A percentile compares a stretch with the other conserved stretches of the same genome.
These are phyloP conservation scores for Penicillium taxi DNA, from an alignment of 495 filamentous ascomycete species.

Conservation along the genomic window DNA sequence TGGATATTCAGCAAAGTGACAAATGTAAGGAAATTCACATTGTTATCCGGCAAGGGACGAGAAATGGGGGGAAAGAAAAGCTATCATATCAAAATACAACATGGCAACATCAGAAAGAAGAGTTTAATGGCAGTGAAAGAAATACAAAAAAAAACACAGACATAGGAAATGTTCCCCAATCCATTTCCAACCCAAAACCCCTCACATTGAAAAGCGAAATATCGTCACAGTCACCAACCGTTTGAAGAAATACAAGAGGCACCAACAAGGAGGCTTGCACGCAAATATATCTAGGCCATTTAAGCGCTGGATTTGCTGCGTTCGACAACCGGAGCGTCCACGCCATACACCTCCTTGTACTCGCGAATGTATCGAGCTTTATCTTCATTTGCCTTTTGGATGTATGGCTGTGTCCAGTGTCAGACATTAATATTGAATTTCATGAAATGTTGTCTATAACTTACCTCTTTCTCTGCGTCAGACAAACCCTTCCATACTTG, in stretches of 20 bases:
- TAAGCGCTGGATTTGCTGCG: background rate
- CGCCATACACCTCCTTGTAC: constrained; percentile 29
- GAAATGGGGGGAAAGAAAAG: too few species aligned
- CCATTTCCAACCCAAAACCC: constrained; percentile 4
- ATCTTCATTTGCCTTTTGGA: constrained; percentile 13
- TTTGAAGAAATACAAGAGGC: background rate
- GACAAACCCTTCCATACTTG: constrained; percentile 51
- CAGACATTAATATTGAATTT: constrained; percentile 1
- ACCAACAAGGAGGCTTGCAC: background rate
- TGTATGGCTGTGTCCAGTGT: constrained; percentile 18
- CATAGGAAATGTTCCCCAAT: constrained; percentile 4
- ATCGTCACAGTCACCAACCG: constrained; percentile 4
- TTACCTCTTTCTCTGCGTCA: constrained; percentile 49
- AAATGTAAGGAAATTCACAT: too few species aligned
- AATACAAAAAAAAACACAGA: constrained; percentile 4
- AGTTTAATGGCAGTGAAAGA: constrained; percentile 9
- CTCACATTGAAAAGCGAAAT: background rate
- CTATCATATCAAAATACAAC: too few species aligned
- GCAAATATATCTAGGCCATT: background rate
- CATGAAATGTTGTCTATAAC: constrained; percentile 1
- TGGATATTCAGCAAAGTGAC: too few species aligned
- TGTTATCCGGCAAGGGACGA: too few species aligned
- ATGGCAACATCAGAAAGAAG: constrained; percentile 15
- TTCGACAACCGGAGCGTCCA: background rate
- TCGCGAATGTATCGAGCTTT: constrained; percentile 27